Evolutionary conservation across 257 asterid genomes (phyloP), one percentile per base, ranked within the genome.

Genomic region (Plectranthus barbatus): DNA sequence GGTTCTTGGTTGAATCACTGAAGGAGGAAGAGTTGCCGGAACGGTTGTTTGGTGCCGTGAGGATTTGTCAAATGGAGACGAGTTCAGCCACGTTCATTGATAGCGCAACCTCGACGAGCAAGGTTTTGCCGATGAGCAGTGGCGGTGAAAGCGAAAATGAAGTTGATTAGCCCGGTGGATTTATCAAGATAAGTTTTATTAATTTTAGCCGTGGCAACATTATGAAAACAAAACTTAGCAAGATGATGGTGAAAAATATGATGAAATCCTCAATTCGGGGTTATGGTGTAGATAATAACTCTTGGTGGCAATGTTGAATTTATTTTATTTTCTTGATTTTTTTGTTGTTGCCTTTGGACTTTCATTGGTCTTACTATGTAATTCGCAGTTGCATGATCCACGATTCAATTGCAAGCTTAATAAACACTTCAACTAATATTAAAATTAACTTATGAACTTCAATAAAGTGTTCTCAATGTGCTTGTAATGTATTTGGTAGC

Each of bases 21-120:
- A 42, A 74, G 47, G 89, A 83, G 73, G 96, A 86, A 40, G 98
- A 91, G 71, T 68, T 88, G 78, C 98, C 98, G 33, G 98, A 91
- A 44, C 83, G 79, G 54, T 56, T 91, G 63, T 78, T 91, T 50
- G 96, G 98, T 0, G 96, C 94, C 6, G 96, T 91, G 47, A 80
- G 96, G 74, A 74, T 91, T 71, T 75, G 88, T 56, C 98, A 88
- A 49, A 88, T 91, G 95, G 98, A 91, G 79, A 88, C 84, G 98
- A 71, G 81, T 19, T 86, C 95, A 7, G 94, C 96, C 2, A 68
- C 81, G 14, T 81, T 62, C 37, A 84, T 88, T 1, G 96, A 91
- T 20, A 55, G 76, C 57, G 76, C 74, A 74, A 60, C 79, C 24
- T 51, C 80, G 31, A 52, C 76, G n/a, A 82, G 79, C 54, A 83